Evolutionary conservation across 192 early-diverging fungal genomes (phyloP), one percentile per base, ranked within the genome.

Genomic region (Coemansia sp.): DNA sequence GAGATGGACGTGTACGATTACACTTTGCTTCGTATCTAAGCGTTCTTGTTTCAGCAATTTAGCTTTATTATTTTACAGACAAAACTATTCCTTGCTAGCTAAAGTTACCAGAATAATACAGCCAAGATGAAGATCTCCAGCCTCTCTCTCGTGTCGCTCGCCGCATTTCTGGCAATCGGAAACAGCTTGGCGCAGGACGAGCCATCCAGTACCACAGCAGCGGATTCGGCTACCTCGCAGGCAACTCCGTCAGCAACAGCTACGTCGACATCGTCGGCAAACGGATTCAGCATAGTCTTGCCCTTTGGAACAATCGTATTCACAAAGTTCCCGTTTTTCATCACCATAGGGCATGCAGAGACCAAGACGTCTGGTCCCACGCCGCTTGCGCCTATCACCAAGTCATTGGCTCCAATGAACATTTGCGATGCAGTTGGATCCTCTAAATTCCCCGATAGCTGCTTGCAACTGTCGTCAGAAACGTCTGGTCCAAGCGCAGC

Each of bases 401-500:
- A 70, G 27, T 29, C 49, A 4, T 35, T 75, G 8, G 22, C 28
- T 0, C 22, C 45, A 0, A 42, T 76, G 63, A 45, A 28, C 19
- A 64, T 76, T 6, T 76, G 74, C 30, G 74, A 76, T 46, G 68
- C 68, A 8, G 25, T 29, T 0, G 66, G 54, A 1, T 28, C 59
- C 2, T 61, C 66, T 27, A 48, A 56, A 34, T 34, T 49, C 13
- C 73, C 73, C n/a, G 49, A 42, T 9, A 34, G 54, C 39, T 75
- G 72, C 22, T 7, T 42, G 4, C 36, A 67, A 18, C n/a, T 48
- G 56, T 11, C 59, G 42, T 13, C 30, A 6, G 23, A 24, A 51
- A 24, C 62, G 18, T 2, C 45, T 22, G 8, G 14, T 22, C 16
- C 24, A 51, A 23, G 4, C 22, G 9, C 22, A 18, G 50, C 30